Evolutionary conservation across 1,139 yeast genomes (phyloP), one percentile per base, ranked within the genome.

Genomic region (Zhuliangozyma blackwelliae): DNA sequence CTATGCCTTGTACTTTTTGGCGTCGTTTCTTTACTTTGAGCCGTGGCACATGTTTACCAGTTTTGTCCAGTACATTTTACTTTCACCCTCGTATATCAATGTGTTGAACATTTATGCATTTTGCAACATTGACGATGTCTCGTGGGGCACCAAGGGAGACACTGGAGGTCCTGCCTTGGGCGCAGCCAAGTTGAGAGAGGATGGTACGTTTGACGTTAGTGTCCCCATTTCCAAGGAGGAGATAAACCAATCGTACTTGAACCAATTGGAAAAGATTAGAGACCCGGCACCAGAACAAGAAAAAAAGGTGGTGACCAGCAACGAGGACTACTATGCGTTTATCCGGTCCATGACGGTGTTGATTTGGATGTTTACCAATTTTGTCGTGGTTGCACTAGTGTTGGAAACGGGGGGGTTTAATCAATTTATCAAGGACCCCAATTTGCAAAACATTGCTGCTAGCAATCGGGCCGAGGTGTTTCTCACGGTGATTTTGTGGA

Each of bases 331-430:
- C 59, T 85, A 81, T 57, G 94, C 94, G 0, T 74, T 81, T 48
- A 73, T 86, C 55, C 75, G 96, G 58, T 85, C 95, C 5, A 75
- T 84, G 72, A 79, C 90, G 8, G 86, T 87, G 28, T 72, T 86
- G 43, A 63, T 82, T 11, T 87, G 96, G 96, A 78, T 86, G 59
- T 63, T 85, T 40, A 72, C 88, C 13, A 87, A 87, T 55, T 82
- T 83, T 43, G 70, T 80, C 19, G 68, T 87, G 33, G 75, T 82
- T 36, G 86, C 92, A 6, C 69, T 82, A 8, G 89, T 87, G 3
- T 70, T 84, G 34, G 79, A 81, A 48, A 77, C 87, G 0, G 88
- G 86, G 28, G 82, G 90, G 23, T 55, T 79, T 38, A 58, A 62
- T 39, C 72, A 68, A 43, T 65, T 70, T 40, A 50, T 43, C 11